Percentiles rank a stretch among this genome's conserved stretches.
phyloP scores from a whole-genome alignment of 345 rosid species.

The Dimocarpus longan region DNA sequence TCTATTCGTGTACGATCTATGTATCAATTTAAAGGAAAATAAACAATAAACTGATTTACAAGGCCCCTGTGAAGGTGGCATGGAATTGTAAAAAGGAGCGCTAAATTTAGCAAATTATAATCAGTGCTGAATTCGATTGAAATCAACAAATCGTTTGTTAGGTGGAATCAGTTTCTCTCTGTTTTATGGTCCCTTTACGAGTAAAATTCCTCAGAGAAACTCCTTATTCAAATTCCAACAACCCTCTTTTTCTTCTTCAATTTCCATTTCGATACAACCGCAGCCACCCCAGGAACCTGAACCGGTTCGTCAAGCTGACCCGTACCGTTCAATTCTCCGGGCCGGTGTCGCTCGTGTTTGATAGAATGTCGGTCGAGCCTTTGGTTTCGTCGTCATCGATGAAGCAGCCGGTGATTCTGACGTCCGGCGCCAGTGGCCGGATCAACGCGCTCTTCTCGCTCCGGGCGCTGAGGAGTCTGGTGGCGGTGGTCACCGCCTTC shows the following conservation, averaged over 20 bases:
- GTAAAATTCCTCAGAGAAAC: neutral
- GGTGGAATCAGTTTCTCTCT: neutral
- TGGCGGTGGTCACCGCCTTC: slow-evolving; percentile 47
- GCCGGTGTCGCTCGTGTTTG: neutral
- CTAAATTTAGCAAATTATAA: slow-evolving; percentile 12
- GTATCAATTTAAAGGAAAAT: neutral
- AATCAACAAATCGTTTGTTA: neutral
- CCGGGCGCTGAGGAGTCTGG: slow-evolving; percentile 45
- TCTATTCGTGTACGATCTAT: neutral
- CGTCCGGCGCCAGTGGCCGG: slow-evolving; percentile 89
- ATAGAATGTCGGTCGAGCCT: slow-evolving; percentile 45
- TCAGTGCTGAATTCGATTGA: neutral
- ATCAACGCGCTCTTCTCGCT: slow-evolving; percentile 64
- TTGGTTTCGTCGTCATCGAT: slow-evolving; percentile 14
- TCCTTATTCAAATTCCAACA: neutral
- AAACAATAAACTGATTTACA: neutral
- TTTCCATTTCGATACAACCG: neutral
- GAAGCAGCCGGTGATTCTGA: slow-evolving; percentile 52
- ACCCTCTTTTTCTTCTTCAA: neutral
- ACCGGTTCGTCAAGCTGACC: neutral
- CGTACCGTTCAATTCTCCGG: neutral
- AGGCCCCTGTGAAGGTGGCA: neutral
- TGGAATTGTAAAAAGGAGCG: neutral
- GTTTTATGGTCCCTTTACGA: neutral
- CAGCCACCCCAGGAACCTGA: neutral